These are phyloP conservation scores for Cicer bijugum DNA, from an alignment of 306 rosid species.

Conservation along the genomic window DNA sequence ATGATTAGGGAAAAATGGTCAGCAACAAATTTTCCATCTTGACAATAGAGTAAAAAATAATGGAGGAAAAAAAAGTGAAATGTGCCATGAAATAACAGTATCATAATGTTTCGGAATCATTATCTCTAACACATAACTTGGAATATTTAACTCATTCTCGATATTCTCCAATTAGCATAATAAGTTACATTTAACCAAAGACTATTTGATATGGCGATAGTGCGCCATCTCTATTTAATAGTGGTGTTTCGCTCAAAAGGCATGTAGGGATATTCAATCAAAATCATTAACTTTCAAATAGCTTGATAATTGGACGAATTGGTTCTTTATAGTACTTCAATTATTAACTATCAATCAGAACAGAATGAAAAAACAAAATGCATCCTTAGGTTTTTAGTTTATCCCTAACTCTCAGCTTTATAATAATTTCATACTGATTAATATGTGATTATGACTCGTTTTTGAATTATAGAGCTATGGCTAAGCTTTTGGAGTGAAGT, in stretches of 20 bases:
- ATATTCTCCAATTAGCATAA: neutral
- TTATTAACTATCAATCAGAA: conserved; percentile 5
- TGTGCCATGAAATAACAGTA: neutral
- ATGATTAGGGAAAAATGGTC: neutral
- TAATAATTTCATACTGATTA: conserved; percentile 5
- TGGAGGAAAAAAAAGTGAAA: neutral
- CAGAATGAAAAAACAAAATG: neutral
- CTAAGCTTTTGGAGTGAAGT: conserved; percentile 99
- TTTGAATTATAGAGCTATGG: conserved; percentile 70
- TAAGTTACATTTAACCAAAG: neutral
- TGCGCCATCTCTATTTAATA: too few species aligned
- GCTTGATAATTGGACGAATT: conserved; percentile 19
- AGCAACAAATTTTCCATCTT: neutral
- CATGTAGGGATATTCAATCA: neutral
- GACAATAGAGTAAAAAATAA: neutral
- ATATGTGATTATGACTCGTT: neutral
- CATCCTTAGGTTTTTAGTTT: neutral
- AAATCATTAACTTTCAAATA: neutral
- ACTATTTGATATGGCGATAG: neutral
- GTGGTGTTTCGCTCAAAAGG: too few species aligned
- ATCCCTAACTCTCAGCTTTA: neutral
- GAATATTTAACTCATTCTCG: neutral
- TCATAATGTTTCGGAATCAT: neutral
- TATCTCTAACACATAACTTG: neutral
- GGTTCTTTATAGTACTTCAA: neutral